Evolutionary conservation across 768 basidiomycete genomes (phyloP), one percentile per base, ranked within the genome.

Genomic region (Rhizopogon salebrosus): DNA sequence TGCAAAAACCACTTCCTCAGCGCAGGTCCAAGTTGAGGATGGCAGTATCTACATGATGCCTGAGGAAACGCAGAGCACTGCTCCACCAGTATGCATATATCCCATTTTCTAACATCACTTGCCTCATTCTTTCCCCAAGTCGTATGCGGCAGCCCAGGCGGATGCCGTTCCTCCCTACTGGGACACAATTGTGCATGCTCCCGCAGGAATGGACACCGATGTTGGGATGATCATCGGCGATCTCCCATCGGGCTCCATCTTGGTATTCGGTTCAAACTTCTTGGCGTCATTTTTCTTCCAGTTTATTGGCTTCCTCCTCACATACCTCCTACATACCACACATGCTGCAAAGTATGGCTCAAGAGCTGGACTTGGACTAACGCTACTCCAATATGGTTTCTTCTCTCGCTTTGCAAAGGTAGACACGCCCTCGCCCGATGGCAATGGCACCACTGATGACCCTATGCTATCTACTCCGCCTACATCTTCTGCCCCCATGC

Each of bases 231-330:
- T 97, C 66, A 86, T 99, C 58, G 95, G 95, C 54, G 88, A 94
- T 53, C 83, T 98, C 37, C 92, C 94, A 0, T 82, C 91, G 0
- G 94, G 94, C 48, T 85, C 87, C 4, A 64, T 83, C 60, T 70
- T 81, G 68, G 67, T 84, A n/a, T 95, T 93, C 71, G 62, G 82
- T 57, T 75, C 82, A 71, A 92, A 91, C 69, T 66, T 87, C 51
- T 80, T 94, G 72, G 84, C 92, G 52, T 95, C 92, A 6, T 89
- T 89, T 72, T 92, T 94, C 72, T 98, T 99, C 86, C 94, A 98
- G 71, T 95, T 98, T 68, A 80, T 95, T 62, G 95, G 92, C 49
- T 93, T 90, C 77, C 70, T 89, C 54, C 80, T 99, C 72, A 97
- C 95, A 1, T 97, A 93, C 63, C 84, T 98, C 60, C 84, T 98